A percentile compares a stretch with the other conserved stretches of the same genome.
phyloP scores from a whole-genome alignment of 2,329 filamentous ascomycete species.

The Ophioceras dolichostomum region DNA sequence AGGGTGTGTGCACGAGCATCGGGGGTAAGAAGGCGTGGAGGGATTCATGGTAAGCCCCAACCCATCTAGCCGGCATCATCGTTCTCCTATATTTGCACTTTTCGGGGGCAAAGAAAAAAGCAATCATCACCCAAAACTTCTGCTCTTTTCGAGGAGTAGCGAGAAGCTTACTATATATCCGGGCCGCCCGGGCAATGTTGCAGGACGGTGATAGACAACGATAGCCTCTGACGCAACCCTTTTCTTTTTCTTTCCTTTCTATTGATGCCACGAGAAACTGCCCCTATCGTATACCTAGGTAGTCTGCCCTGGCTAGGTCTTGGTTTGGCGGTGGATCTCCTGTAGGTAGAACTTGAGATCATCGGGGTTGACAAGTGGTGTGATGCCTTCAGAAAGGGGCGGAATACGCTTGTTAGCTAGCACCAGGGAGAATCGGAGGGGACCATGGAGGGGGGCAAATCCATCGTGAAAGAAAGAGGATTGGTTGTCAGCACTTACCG shows the following conservation, averaged over 20 bases:
- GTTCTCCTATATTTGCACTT: not conserved
- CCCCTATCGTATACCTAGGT: not conserved
- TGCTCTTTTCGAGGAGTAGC: too few relatives aligned
- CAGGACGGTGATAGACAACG: slow-evolving; percentile 10
- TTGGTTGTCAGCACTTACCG: slow-evolving; percentile 39
- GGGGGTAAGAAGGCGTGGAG: slow-evolving; percentile 43
- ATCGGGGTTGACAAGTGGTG: slow-evolving; percentile 87
- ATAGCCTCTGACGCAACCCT: too few relatives aligned
- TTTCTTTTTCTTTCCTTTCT: slow-evolving; percentile 2
- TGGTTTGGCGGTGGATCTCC: slow-evolving; percentile 68
- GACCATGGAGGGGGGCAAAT: too few relatives aligned
- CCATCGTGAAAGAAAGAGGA: not conserved
- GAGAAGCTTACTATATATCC: too few relatives aligned
- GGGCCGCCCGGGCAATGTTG: too few relatives aligned
- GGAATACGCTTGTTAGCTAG: slow-evolving; percentile 1
- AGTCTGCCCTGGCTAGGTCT: slow-evolving; percentile 11
- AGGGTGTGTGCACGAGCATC: slow-evolving; percentile 48
- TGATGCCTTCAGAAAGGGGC: slow-evolving; percentile 53
- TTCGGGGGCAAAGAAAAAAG: too few relatives aligned
- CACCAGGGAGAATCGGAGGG: slow-evolving; percentile 1
- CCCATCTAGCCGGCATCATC: not conserved
- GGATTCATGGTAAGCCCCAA: slow-evolving; percentile 41
- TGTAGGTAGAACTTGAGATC: slow-evolving; percentile 89
- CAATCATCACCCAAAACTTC: too few relatives aligned
- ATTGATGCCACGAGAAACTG: slow-evolving; percentile 1